phyloP scores from a whole-genome alignment of 805 yeast species.

The Yarrowia divulgata region DNA sequence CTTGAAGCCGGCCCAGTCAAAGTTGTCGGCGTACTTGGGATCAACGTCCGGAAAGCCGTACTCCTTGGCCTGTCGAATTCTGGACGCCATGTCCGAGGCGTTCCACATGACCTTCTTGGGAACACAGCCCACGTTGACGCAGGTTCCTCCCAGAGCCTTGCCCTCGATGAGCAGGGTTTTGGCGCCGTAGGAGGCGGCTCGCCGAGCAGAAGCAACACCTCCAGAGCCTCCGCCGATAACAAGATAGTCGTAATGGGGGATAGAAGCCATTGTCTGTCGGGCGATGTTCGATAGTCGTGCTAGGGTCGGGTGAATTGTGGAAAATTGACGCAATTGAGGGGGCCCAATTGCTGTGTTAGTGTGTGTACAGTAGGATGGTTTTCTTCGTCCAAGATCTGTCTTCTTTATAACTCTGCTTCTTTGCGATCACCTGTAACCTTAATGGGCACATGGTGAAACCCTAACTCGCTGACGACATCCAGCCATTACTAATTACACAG shows the following conservation, averaged over 20 bases:
- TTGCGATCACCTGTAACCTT: too few species aligned
- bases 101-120: conserved; percentile 99
- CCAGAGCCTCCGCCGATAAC: conserved; percentile 99
- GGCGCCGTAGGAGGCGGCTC: conserved; percentile 92
- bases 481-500: conserved; percentile 10
- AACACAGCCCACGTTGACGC: conserved; percentile 99
- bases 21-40: conserved; percentile 61
- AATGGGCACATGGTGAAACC: background rate
- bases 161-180: conserved; percentile 84
- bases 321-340: background rate
- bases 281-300: conserved; percentile 37
- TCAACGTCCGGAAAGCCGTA: conserved; percentile 77
- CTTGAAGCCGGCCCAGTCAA: conserved; percentile 85
- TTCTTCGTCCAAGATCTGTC: too few species aligned
- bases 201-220: conserved; percentile 97
- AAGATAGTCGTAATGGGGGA: conserved; percentile 77
- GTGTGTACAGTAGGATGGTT: too few species aligned
- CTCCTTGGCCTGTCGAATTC: conserved; percentile 73
- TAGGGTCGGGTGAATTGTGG: conserved; percentile 16
- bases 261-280: conserved; percentile 57
- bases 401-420: too few species aligned
- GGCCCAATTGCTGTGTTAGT: conserved; percentile 1
- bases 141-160: conserved; percentile 90
- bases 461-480: background rate
- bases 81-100: conserved; percentile 87